A percentile compares a stretch with the other conserved stretches of the same genome.
These are phyloP conservation scores for Peterozyma toletana DNA, from an alignment of 805 yeast species.

Conservation along the genomic window DNA sequence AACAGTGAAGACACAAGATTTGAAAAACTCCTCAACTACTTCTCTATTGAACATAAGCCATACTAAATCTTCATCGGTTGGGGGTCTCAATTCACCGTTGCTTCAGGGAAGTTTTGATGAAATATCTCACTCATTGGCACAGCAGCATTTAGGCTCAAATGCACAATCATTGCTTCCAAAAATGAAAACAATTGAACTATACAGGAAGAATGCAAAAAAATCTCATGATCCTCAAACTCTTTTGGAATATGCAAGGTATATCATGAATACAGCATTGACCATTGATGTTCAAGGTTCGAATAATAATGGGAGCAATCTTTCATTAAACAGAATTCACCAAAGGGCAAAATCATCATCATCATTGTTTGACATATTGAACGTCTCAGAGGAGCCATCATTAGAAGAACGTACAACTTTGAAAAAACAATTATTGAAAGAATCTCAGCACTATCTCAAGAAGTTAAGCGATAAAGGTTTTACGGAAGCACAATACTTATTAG, in stretches of 20 bases:
- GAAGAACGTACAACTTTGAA: constrained; percentile 29
- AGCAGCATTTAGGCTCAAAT: constrained; percentile 8
- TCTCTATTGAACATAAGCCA: too few relatives aligned
- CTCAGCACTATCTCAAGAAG: constrained; percentile 58
- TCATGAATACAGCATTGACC: constrained; percentile 76
- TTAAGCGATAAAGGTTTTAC: constrained; percentile 74
- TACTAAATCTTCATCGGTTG: too few relatives aligned
- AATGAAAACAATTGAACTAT: constrained; percentile 78
- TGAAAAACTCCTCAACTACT: too few relatives aligned
- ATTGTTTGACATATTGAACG: constrained; percentile 9
- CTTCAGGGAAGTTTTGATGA: neutral
- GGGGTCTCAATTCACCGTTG: too few relatives aligned
- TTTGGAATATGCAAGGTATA: constrained; percentile 86
- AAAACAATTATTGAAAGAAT: constrained; percentile 66
- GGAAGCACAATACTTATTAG: constrained; percentile 88
- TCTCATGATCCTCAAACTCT: constrained; percentile 81
- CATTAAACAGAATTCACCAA: constrained; percentile 11
- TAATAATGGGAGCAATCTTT: neutral
- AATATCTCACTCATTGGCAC: constrained; percentile 5
- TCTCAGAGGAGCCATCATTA: constrained; percentile 3
- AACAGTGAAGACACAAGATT: too few relatives aligned
- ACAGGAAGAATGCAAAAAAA: constrained; percentile 77
- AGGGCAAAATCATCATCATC: constrained; percentile 18
- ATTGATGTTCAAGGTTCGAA: constrained; percentile 28
- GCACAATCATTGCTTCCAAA: constrained; percentile 53